Percentiles rank a stretch among this genome's conserved stretches.
Conservation (phyloP, 228 moss, liverwort and hornwort species). For the Sphagnum magellanicum region DNA sequence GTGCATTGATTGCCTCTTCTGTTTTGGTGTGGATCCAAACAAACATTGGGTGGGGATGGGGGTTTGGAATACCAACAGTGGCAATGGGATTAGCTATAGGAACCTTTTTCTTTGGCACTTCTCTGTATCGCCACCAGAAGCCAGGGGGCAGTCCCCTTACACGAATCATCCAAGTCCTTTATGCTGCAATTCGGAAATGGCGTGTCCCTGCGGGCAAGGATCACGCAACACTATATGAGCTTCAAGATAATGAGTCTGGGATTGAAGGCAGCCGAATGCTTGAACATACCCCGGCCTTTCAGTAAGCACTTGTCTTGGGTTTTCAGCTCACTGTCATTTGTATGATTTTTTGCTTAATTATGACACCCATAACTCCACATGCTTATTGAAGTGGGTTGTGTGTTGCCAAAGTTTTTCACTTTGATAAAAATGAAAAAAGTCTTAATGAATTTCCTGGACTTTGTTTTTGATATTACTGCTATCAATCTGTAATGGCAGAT, state of each 20-base stretch:
- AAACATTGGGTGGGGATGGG: slow-evolving; percentile 52
- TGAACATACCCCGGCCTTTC: slow-evolving; percentile 34
- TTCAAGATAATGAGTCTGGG: slow-evolving; percentile 35
- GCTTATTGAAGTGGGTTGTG: too few relatives aligned
- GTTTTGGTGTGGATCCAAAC: slow-evolving; percentile 39
- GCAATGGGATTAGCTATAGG: slow-evolving; percentile 39
- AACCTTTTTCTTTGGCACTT: slow-evolving; percentile 44
- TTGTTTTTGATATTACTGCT: too few relatives aligned
- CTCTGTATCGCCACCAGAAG: slow-evolving; percentile 51
- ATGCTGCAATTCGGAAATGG: slow-evolving; percentile 42
- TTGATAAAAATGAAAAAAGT: too few relatives aligned
- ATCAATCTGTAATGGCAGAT: slow-evolving; percentile 20
- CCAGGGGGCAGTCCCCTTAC: slow-evolving; percentile 54
- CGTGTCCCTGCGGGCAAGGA: slow-evolving; percentile 14
- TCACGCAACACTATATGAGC: slow-evolving; percentile 21
- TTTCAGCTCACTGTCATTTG: not conserved
- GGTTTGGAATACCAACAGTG: slow-evolving; percentile 50
- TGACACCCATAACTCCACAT: too few relatives aligned
- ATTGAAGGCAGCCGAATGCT: slow-evolving; percentile 48
- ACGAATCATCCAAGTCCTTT: slow-evolving; percentile 51
- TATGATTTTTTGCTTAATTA: not conserved
- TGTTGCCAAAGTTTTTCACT: too few relatives aligned
- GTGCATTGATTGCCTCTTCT: slow-evolving; percentile 41
- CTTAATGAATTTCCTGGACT: too few relatives aligned
- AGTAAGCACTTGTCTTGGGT: slow-evolving; percentile 7